Evolutionary conservation across 805 yeast species (phyloP), one percentile per base, ranked within the genome.

Genomic region (Ogataea degrootiae): DNA sequence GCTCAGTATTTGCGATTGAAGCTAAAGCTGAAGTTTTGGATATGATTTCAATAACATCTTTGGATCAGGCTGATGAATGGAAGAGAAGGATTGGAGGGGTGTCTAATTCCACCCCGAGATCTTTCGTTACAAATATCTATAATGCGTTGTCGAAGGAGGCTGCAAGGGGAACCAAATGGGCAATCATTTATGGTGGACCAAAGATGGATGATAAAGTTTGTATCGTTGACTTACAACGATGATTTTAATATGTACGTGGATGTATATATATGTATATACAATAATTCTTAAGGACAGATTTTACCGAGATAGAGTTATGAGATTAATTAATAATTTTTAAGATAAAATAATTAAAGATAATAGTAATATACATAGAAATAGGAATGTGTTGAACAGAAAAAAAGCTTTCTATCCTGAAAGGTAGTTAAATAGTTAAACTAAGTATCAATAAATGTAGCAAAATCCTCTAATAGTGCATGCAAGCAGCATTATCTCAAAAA

Each of bases 1-100:
- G 94, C 0, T 92, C 97, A 0, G 77, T 92, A 0, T 73, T 90
- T 41, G 78, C 85, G 0, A 79, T 92, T 34, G 98, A 92, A 61
- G 81, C 79, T 4, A 75, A 84, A 51, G 96, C 88, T 56, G 97
- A 90, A 51, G 86, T 88, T 2, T 64, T 94, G 51, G 92, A 90
- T 43, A 86, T 90, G 76, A 86, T 92, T 37, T 75, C 86, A 14
- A 77, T 84, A 2, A 85, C 91, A 0, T 84, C 95, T 0, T 66
- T 88, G n/a, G 72, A 74, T 29, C 89, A 80, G 52, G 83, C 80
- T 43, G 96, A 88, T 51, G 92, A 87, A 73, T 83, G 89, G 88
- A 70, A 84, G 44, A 76, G 95, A 57, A 85, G 87, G 55, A 89
- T 92, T 5, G 87, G 91, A 7, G 89, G 92, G 17, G 79, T 85